Conservation (phyloP, 1,284 basidiomycete genomes). For the Golubevia pallescens region DNA sequence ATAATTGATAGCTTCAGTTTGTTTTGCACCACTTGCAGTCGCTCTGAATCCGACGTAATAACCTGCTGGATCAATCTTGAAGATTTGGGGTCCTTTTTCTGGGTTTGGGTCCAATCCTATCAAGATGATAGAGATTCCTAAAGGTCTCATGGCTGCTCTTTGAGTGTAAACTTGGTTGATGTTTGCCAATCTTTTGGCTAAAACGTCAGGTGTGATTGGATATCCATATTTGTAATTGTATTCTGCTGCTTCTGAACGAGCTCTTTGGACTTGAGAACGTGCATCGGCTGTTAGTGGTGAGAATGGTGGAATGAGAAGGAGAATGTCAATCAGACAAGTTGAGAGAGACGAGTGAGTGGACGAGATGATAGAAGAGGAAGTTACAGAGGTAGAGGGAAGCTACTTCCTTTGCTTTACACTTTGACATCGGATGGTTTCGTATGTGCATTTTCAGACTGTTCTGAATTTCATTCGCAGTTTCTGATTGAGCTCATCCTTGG, state of each 20-base stretch:
- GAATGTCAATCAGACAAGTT: slow-evolving; percentile 8
- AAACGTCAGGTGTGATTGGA: slow-evolving; percentile 57
- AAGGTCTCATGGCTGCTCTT: slow-evolving; percentile 62
- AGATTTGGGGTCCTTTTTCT: slow-evolving; percentile 54
- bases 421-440: no score
- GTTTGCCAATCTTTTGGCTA: slow-evolving; percentile 61
- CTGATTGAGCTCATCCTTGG: no score
- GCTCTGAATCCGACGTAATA: slow-evolving; percentile 64
- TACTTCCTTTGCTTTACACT: no score
- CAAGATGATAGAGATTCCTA: slow-evolving; percentile 62
- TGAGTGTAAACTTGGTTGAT: slow-evolving; percentile 65
- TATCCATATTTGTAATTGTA: slow-evolving; percentile 65
- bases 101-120: slow-evolving; percentile 57
- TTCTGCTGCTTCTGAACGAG: slow-evolving; percentile 60
- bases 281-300: slow-evolving; percentile 31
- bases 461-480: no score
- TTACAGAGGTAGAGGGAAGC: not conserved
- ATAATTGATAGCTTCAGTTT: slow-evolving; percentile 62
- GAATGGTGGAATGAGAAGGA: not conserved
- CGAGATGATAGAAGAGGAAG: not conserved
- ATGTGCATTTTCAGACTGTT: no score
- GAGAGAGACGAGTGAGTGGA: not conserved
- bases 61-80: slow-evolving; percentile 63
- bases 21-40: slow-evolving; percentile 57
- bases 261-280: slow-evolving; percentile 56